Conservation (phyloP, 371 early-diverging fungal genomes). For the Lichtheimia hyalospora region DNA sequence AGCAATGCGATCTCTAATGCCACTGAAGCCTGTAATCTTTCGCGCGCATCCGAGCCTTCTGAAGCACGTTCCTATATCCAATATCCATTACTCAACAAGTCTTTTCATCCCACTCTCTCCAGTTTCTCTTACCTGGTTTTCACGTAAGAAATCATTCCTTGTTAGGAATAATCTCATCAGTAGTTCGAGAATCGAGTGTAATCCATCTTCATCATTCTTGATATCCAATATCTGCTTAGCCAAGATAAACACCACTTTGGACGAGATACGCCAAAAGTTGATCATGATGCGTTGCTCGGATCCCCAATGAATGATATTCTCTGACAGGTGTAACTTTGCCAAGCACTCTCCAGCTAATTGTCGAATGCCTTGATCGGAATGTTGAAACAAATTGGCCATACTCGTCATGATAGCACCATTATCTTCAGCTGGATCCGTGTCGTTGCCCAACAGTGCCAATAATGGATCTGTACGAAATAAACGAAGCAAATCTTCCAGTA, state of each 20-base stretch:
- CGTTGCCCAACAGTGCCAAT: slow-evolving; percentile 54
- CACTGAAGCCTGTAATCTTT: slow-evolving; percentile 68
- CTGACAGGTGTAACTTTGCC: slow-evolving; percentile 54
- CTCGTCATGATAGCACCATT: slow-evolving; percentile 62
- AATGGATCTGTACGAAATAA: slow-evolving; percentile 68
- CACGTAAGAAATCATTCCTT: slow-evolving; percentile 65
- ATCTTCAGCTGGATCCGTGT: slow-evolving; percentile 50
- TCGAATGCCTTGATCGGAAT: slow-evolving; percentile 60
- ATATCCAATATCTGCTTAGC: slow-evolving; percentile 51
- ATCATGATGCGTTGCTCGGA: slow-evolving; percentile 45
- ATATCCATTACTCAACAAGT: not conserved
- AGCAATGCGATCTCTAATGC: slow-evolving; percentile 77
- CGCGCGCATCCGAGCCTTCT: slow-evolving; percentile 58
- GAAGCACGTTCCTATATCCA: slow-evolving; percentile 32
- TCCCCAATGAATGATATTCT: slow-evolving; percentile 61
- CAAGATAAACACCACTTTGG: slow-evolving; percentile 46
- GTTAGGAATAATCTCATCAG: slow-evolving; percentile 58
- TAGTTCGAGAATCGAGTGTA: slow-evolving; percentile 54
- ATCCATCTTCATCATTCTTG: slow-evolving; percentile 57
- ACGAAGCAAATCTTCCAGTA: slow-evolving; percentile 66
- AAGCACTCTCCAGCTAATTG: slow-evolving; percentile 68
- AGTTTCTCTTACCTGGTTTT: slow-evolving; percentile 34
- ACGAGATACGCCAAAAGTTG: slow-evolving; percentile 66
- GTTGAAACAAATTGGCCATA: slow-evolving; percentile 62
- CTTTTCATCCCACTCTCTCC: not conserved